Evolutionary conservation across 2,329 filamentous ascomycete genomes (phyloP).

Genomic region (Trichophyton rubrum): DNA sequence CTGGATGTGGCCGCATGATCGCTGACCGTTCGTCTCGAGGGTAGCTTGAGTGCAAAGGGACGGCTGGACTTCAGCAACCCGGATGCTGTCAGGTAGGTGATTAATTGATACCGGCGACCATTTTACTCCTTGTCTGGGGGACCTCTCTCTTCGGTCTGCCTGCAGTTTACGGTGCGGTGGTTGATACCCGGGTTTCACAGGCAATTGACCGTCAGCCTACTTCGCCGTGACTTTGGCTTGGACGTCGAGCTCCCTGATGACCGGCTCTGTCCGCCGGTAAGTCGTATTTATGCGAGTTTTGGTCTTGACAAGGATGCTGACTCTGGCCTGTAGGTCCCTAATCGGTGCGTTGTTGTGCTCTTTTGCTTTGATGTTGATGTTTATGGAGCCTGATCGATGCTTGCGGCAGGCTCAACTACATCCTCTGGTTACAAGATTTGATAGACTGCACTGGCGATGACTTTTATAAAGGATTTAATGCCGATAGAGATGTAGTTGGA

Average conservation of each 20-base stretch:
- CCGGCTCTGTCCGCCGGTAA: slow-evolving; percentile 73
- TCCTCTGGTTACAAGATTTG: slow-evolving; percentile 74
- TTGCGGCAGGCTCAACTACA: slow-evolving; percentile 65
- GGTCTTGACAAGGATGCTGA: not conserved
- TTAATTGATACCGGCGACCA: not conserved
- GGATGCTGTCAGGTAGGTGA: slow-evolving; percentile 53
- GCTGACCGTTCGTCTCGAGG: not conserved
- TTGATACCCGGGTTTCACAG: slow-evolving; percentile 23
- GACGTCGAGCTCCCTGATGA: slow-evolving; percentile 59
- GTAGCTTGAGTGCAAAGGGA: slow-evolving; percentile 41
- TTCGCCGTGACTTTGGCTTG: slow-evolving; percentile 64
- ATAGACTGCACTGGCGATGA: slow-evolving; percentile 53
- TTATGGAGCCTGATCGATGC: not conserved
- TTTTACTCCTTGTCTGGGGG: not conserved
- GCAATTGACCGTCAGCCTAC: slow-evolving; percentile 62
- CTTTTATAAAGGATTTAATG: slow-evolving; percentile 40
- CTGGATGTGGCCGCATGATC: slow-evolving; percentile 14
- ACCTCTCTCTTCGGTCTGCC: not conserved
- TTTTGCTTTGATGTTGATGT: not conserved
- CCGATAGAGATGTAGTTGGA: slow-evolving; percentile 48
- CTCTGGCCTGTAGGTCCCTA: slow-evolving; percentile 28
- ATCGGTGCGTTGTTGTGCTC: slow-evolving; percentile 26
- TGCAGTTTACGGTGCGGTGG: not conserved
- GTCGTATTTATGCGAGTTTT: slow-evolving; percentile 11
- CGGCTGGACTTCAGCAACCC: slow-evolving; percentile 74